Evolutionary conservation across 371 early-diverging fungal genomes (phyloP), one percentile per base, ranked within the genome.

Genomic region (Zopfochytrium polystomum): DNA sequence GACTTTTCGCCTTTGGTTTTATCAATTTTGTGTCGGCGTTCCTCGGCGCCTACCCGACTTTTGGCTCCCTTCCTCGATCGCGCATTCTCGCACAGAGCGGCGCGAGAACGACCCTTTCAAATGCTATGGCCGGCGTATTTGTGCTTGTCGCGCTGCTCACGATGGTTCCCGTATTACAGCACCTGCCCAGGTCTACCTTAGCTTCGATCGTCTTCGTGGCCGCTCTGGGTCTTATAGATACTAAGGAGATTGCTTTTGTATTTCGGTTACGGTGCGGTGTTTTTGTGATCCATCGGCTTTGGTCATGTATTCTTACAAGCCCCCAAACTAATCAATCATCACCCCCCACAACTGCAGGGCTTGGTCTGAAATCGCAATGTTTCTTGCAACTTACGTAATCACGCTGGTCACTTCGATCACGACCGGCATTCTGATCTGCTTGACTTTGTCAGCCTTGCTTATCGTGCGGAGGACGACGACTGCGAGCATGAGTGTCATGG

Each of bases 21-120:
- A 64, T 69, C 34, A 74, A 74, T 50, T 5, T 74, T 31, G 30
- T 74, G 15, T 62, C 68, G 1, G 62, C 65, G 15, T 52, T 70
- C 33, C 26, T 66, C 31, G 70, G 70, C 9, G 50, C 47, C 33
- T 65, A 62, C 47, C 59, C 63, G 1, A 60, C 66, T 4, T 66
- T 62, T 57, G 75, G 73, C 3, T 75, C 75, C 18, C 64, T 75
- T 18, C 71, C 75, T 1, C 55, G 75, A 23, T 72, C 73, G n/a
- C 60, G 67, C 29, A 72, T 72, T 43, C 47, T 68, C 11, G 66
- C 70, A 13, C 48, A 43, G 30, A 31, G 66, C 32, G 71, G 73
- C 25, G 73, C 55, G 18, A 33, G 53, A 9, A 68, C 75, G 15
- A 70, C 55, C 26, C 35, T 75, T 13, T 46, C 62, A 11, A 53